phyloP scores from a whole-genome alignment of 225 moss, liverwort and hornwort species.

The Straminergon stramineum region DNA sequence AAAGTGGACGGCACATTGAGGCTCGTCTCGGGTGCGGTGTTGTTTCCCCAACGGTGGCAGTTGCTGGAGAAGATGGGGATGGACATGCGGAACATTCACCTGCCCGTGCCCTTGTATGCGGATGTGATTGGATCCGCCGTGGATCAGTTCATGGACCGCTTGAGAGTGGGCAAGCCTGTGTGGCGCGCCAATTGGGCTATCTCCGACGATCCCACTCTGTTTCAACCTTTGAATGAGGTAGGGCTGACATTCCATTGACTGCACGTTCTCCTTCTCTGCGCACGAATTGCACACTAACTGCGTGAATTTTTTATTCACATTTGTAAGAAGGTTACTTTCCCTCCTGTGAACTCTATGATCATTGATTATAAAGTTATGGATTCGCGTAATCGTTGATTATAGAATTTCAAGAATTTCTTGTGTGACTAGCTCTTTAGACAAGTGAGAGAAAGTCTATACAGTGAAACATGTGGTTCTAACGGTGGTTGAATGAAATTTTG shows the following conservation, averaged over 20 bases:
- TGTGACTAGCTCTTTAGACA: too few species aligned
- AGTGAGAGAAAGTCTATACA: not conserved
- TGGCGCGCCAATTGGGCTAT: constrained; percentile 73
- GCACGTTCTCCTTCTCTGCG: not conserved
- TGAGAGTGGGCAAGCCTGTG: constrained; percentile 58
- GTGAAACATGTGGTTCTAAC: not conserved
- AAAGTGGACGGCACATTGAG: constrained; percentile 37
- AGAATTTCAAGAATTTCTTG: too few species aligned
- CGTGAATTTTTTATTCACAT: not conserved
- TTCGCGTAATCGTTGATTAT: not conserved
- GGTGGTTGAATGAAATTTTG: not conserved
- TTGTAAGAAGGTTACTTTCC: not conserved
- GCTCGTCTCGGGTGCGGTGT: constrained; percentile 61
- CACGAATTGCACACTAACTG: not conserved
- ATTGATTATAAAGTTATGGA: too few species aligned
- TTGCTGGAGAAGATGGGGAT: constrained; percentile 61
- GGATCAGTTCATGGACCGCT: constrained; percentile 31
- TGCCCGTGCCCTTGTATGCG: constrained; percentile 69
- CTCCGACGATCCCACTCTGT: constrained; percentile 59
- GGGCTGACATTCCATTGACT: not conserved
- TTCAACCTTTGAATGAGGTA: constrained; percentile 66
- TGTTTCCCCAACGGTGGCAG: constrained; percentile 64
- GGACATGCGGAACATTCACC: constrained; percentile 57
- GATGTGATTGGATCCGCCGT: constrained; percentile 39
- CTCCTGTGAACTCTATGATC: not conserved